These are phyloP conservation scores for Metschnikowia chrysomelidarum DNA, from an alignment of 805 yeast genomes.

Conservation along the genomic window DNA sequence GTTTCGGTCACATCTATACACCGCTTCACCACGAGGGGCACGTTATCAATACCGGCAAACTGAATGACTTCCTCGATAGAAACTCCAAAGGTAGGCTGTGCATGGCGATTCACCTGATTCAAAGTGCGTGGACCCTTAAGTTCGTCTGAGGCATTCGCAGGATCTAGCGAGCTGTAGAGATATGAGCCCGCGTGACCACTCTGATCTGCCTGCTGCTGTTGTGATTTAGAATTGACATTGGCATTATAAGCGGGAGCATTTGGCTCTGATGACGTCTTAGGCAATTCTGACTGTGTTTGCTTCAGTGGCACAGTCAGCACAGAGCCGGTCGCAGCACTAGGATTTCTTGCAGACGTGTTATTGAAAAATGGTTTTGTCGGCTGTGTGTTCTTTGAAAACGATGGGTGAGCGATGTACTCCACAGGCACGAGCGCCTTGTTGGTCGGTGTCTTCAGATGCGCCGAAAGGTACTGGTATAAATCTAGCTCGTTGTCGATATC, in stretches of 20 bases:
- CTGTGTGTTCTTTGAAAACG: constrained; percentile 43
- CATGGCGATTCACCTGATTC: constrained; percentile 15
- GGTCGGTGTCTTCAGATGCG: constrained; percentile 38
- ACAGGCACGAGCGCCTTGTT: constrained; percentile 57
- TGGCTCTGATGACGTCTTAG: constrained; percentile 4
- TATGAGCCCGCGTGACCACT: constrained; percentile 7
- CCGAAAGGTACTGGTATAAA: constrained; percentile 64
- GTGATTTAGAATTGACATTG: too few species aligned
- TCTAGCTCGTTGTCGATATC: constrained; percentile 82
- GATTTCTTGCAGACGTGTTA: constrained; percentile 4
- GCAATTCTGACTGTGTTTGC: neutral
- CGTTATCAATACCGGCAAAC: constrained; percentile 81
- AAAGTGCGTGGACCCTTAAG: constrained; percentile 36
- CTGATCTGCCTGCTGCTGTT: too few species aligned
- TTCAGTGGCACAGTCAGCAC: neutral
- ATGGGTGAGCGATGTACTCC: constrained; percentile 68
- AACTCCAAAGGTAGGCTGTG: constrained; percentile 69
- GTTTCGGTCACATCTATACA: constrained; percentile 85
- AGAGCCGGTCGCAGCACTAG: too few species aligned
- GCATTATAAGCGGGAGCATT: constrained; percentile 2
- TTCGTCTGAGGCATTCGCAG: constrained; percentile 30
- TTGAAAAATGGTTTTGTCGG: constrained; percentile 34
- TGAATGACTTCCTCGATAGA: constrained; percentile 76
- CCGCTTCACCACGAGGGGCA: constrained; percentile 84
- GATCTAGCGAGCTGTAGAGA: constrained; percentile 32